A percentile compares a stretch with the other conserved stretches of the same genome.
These are phyloP conservation scores for Globisporangium spiculum DNA, from an alignment of 352 stramenopile genomes.

Conservation along the genomic window DNA sequence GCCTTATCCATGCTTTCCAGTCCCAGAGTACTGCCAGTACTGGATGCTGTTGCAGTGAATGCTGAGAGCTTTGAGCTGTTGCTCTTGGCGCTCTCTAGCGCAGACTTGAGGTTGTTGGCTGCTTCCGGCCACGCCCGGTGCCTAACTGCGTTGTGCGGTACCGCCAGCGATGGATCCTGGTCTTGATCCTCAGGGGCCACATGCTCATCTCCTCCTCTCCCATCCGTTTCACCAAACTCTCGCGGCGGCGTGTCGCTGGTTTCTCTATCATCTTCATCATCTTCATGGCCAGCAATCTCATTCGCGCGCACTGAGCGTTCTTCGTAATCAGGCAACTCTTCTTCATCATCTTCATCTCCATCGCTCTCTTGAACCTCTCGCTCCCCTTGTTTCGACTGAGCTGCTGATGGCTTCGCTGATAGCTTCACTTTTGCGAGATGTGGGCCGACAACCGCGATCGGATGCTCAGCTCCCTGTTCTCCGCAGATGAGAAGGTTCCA, in stretches of 20 bases:
- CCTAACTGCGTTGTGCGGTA: neutral
- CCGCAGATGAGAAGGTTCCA: constrained; percentile 21
- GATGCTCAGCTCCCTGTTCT: constrained; percentile 5
- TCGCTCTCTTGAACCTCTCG: constrained; percentile 4
- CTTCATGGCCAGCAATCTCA: neutral
- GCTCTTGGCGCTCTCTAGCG: neutral
- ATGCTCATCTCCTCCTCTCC: constrained; percentile 9
- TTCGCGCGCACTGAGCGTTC: neutral
- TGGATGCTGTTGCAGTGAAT: constrained; percentile 11
- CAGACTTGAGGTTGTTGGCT: neutral
- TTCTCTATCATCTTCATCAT: constrained; percentile 4
- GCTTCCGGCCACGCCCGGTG: neutral
- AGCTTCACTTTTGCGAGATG: neutral
- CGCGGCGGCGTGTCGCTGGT: neutral
- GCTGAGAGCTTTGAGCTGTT: neutral
- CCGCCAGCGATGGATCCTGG: neutral
- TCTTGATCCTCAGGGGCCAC: neutral
- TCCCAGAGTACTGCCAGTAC: constrained; percentile 2
- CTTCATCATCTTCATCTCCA: neutral
- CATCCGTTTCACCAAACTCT: neutral
- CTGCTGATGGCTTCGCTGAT: neutral
- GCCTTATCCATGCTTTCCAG: neutral
- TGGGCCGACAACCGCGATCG: neutral
- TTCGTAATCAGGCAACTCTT: constrained; percentile 10
- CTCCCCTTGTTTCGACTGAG: neutral